phyloP scores from a whole-genome alignment of 768 basidiomycete species.

The Pisolithus albus region DNA sequence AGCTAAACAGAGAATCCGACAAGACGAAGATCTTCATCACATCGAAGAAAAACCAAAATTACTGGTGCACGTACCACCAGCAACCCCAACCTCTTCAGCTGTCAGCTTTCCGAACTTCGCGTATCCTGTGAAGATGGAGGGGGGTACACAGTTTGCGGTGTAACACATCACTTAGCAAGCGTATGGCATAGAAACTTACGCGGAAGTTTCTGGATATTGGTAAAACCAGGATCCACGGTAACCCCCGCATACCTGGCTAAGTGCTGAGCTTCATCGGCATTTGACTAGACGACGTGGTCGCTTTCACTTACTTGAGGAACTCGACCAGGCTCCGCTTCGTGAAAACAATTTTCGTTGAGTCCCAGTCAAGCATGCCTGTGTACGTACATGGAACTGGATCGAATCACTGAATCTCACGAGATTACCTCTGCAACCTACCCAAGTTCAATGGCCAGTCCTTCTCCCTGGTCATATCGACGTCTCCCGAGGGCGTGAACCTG shows the following conservation, averaged over 20 bases:
- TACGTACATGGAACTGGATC: neutral
- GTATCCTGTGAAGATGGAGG: conserved; percentile 42
- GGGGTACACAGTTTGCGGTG: neutral
- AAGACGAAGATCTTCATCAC: neutral
- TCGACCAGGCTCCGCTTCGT: conserved; percentile 72
- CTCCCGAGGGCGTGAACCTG: conserved; percentile 54
- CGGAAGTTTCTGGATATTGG: conserved; percentile 69
- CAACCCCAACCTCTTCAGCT: conserved; percentile 19
- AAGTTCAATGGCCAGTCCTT: conserved; percentile 66
- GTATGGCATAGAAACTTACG: conserved; percentile 34
- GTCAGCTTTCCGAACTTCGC: conserved; percentile 58
- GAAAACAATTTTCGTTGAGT: conserved; percentile 66
- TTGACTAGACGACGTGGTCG: neutral
- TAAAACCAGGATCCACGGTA: conserved; percentile 71
- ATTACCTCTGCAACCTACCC: conserved; percentile 34
- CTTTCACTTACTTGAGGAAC: conserved; percentile 57
- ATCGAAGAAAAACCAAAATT: neutral
- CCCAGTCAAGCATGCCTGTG: conserved; percentile 81
- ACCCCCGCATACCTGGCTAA: conserved; percentile 57
- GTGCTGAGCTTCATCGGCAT: conserved; percentile 20
- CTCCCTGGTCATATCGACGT: conserved; percentile 58
- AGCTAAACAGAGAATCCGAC: neutral
- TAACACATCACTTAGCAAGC: neutral
- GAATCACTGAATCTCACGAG: neutral
- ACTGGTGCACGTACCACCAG: conserved; percentile 11